Percentiles rank a stretch among this genome's conserved stretches.
These are phyloP conservation scores for Sechiopsis laciniata DNA, from an alignment of 306 rosid species.

Conservation along the genomic window DNA sequence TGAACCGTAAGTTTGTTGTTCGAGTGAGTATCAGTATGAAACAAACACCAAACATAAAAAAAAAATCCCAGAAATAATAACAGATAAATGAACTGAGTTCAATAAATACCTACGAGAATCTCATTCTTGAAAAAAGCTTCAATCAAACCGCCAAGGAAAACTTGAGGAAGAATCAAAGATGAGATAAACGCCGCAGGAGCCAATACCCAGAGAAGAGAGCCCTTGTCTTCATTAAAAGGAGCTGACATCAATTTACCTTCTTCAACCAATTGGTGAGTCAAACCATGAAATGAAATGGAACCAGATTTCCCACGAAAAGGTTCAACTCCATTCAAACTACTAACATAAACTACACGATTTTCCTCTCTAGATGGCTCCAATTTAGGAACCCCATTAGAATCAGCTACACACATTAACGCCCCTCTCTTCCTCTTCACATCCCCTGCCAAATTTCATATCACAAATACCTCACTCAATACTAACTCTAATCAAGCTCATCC, in stretches of 20 bases:
- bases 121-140: conserved; percentile 44
- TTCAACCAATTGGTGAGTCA: conserved; percentile 61
- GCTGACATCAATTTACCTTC: conserved; percentile 66
- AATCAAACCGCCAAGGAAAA: conserved; percentile 41
- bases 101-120: conserved; percentile 65
- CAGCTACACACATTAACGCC: conserved; percentile 34
- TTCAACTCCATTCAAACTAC: conserved; percentile 40
- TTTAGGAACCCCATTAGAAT: conserved; percentile 38
- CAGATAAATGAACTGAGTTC: conserved; percentile 13
- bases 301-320: conserved; percentile 87
- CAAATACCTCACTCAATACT: not conserved
- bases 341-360: conserved; percentile 31
- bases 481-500: not conserved
- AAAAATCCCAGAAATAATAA: not conserved
- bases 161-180: conserved; percentile 68
- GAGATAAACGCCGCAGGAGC: conserved; percentile 66
- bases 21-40: no score
- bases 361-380: conserved; percentile 36
- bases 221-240: conserved; percentile 56
- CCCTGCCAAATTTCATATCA: conserved; percentile 3
- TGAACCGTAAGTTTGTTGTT: no score
- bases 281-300: conserved; percentile 67
- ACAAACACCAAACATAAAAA: not conserved
- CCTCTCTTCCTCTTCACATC: conserved; percentile 34
- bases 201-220: conserved; percentile 64